phyloP scores from a whole-genome alignment of 768 basidiomycete species.

The Lepiota venenata region DNA sequence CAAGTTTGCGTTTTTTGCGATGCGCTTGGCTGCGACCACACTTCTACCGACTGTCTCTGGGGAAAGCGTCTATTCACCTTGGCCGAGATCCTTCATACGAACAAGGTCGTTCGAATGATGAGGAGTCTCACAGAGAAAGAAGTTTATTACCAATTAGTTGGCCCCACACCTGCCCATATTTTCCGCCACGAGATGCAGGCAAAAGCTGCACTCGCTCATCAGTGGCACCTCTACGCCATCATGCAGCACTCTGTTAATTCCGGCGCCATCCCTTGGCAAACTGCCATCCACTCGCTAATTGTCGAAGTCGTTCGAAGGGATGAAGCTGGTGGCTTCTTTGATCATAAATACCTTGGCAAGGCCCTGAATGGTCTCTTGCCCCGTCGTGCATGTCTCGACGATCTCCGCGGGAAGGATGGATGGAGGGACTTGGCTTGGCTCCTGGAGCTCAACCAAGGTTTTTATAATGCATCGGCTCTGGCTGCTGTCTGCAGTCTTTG shows the following conservation, averaged over 20 bases:
- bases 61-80: constrained; percentile 5
- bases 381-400: constrained; percentile 14
- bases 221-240: constrained; percentile 19
- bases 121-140: background rate
- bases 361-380: constrained; percentile 23
- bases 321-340: constrained; percentile 12
- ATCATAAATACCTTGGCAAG: constrained; percentile 20
- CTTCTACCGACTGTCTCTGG: constrained; percentile 3
- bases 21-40: constrained; percentile 1
- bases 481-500: constrained; percentile 20
- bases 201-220: constrained; percentile 5
- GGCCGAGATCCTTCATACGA: constrained; percentile 5
- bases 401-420: constrained; percentile 16
- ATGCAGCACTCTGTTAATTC: constrained; percentile 19
- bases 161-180: background rate
- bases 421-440: constrained; percentile 25
- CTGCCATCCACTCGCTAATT: constrained; percentile 20
- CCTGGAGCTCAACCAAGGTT: constrained; percentile 23
- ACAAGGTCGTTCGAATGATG: constrained; percentile 1
- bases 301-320: constrained; percentile 21
- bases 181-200: constrained; percentile 7
- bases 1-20: constrained; percentile 9
- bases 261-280: constrained; percentile 18
- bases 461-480: constrained; percentile 22
- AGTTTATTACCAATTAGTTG: background rate